Conservation (phyloP, 2,329 filamentous ascomycete genomes). For the Botrytis porri region DNA sequence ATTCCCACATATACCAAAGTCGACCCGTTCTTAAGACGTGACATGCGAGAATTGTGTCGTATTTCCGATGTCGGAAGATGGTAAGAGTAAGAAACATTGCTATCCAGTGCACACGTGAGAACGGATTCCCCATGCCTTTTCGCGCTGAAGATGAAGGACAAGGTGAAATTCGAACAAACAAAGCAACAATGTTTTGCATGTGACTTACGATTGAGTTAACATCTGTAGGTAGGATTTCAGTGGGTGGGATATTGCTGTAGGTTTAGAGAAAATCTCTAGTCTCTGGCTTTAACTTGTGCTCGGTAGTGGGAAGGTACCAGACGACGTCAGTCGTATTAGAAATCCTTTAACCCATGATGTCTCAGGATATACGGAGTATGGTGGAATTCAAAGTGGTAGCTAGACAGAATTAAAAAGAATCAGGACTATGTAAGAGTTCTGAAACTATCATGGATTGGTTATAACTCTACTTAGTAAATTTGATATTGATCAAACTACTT, state of each 20-base stretch:
- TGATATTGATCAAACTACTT: too few species aligned
- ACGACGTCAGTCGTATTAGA: neutral
- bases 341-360: neutral
- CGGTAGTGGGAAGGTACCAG: neutral
- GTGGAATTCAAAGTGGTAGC: neutral
- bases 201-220: neutral
- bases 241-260: neutral
- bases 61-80: conserved; percentile 18
- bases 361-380: neutral
- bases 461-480: too few species aligned
- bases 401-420: neutral
- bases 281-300: neutral
- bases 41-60: conserved; percentile 10
- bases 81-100: conserved; percentile 25
- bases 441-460: too few species aligned
- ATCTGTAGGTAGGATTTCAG: neutral
- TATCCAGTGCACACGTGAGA: conserved; percentile 24
- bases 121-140: conserved; percentile 21
- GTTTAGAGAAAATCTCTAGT: neutral
- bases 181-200: neutral
- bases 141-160: conserved; percentile 13
- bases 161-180: neutral
- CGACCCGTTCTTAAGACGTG: conserved; percentile 21
- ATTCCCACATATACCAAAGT: conserved; percentile 34
- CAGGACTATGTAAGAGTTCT: too few species aligned